These are phyloP conservation scores for Peltaster fructicola DNA, from an alignment of 2,329 filamentous ascomycete genomes.

Conservation along the genomic window DNA sequence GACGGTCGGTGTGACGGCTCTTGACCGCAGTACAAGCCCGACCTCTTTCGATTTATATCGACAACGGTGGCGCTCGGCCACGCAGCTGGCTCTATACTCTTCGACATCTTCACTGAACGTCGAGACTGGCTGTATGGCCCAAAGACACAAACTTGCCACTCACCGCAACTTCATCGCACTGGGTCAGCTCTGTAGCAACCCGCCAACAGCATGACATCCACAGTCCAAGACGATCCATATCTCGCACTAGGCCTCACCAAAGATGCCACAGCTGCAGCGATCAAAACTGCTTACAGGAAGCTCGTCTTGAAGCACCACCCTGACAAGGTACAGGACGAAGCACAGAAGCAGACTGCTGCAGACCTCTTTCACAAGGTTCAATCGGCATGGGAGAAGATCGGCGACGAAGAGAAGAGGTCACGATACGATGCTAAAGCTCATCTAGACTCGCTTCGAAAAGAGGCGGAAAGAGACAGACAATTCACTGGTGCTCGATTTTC, in stretches of 20 bases:
- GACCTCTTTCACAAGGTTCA: constrained; percentile 87
- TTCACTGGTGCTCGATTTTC: constrained; percentile 13
- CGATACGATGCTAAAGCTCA: constrained; percentile 64
- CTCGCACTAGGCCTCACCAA: constrained; percentile 56
- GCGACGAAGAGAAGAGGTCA: constrained; percentile 51
- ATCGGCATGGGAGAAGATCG: constrained; percentile 79
- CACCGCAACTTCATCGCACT: too few species aligned
- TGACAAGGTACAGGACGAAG: constrained; percentile 48
- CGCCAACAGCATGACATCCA: too few species aligned
- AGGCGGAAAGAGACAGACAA: constrained; percentile 15
- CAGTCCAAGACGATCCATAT: constrained; percentile 64
- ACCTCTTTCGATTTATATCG: too few species aligned
- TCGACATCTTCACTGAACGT: too few species aligned
- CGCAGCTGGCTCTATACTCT: too few species aligned
- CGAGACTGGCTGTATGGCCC: too few species aligned
- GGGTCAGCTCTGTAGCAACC: too few species aligned
- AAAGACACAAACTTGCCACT: too few species aligned
- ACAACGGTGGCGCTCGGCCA: too few species aligned
- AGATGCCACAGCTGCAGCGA: constrained; percentile 55
- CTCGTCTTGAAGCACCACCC: constrained; percentile 69
- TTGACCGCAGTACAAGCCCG: too few species aligned
- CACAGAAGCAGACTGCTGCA: constrained; percentile 58
- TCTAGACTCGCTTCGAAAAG: constrained; percentile 45
- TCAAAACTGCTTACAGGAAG: constrained; percentile 86
- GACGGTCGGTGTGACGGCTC: too few species aligned